Evolutionary conservation across 140 eudicot genomes (phyloP), one percentile per base, ranked within the genome.

Genomic region (Flaveria floridana): DNA sequence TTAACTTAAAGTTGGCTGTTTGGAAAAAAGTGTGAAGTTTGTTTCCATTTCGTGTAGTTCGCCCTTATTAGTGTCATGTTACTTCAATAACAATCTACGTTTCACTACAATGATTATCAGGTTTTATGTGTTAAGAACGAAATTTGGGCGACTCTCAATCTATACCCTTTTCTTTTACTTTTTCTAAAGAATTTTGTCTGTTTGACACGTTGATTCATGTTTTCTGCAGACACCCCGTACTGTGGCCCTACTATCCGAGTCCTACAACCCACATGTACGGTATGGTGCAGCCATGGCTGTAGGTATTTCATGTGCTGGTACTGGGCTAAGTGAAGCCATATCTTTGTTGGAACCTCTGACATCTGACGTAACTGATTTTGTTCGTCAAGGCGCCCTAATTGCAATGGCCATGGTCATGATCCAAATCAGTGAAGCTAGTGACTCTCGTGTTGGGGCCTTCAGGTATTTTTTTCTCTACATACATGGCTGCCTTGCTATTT

Each of bases 381-480:
- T 94, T 10, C 97, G 99, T 51, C 99, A 94, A 88, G 99, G 99
- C 46, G 97, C 99, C 75, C 81, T 94, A 12, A 94, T 94, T 77
- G 97, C 97, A 47, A 91, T 94, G 99, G 97, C 99, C 15, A 94
- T 94, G 99, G 99, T 94, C 28, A 88, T 94, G 99, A 89, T 94
- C 57, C 99, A 94, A 84, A 94, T 71, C 66, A 94, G 90, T 66
- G 97, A 94, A 84, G 96, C 97, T 20, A 90, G 96, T 63, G 99
- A 90, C 77, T 88, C 96, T 67, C 99, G 99, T 72, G 99, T 94
- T 59, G 99, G 99, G 58, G 78, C 96, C 57, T 94, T 94, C 83
- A 88, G 99, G 97, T 94, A 84, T 42, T 51, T 50, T 50, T 46
- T 37, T 15, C 47, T 19, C 4, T 7, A 16, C 50, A 19, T 28